These are phyloP conservation scores for Eleusine indica DNA, from an alignment of 176 grass and related monocot genomes.

Conservation along the genomic window DNA sequence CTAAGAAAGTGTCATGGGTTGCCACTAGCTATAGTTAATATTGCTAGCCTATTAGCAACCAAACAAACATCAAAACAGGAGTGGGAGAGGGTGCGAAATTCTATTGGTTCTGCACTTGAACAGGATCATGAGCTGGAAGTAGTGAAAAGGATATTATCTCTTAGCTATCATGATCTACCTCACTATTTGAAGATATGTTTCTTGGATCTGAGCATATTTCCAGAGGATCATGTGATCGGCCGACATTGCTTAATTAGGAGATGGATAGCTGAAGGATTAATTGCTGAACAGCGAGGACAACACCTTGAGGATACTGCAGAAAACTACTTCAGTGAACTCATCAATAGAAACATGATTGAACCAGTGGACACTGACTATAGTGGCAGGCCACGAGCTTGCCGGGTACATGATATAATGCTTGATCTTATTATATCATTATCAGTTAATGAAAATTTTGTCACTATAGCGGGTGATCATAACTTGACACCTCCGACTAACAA, in stretches of 20 bases:
- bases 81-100: conserved; percentile 21
- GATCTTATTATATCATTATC: conserved; percentile 39
- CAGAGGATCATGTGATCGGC: conserved; percentile 26
- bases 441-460: conserved; percentile 39
- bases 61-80: conserved; percentile 3
- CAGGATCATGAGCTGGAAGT: conserved; percentile 26
- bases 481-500: conserved; percentile 18
- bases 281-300: not conserved
- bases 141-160: conserved; percentile 31
- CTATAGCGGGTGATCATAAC: conserved; percentile 7
- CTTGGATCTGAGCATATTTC: conserved; percentile 31
- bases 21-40: conserved; percentile 43
- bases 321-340: conserved; percentile 34
- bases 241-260: conserved; percentile 9
- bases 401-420: conserved; percentile 45
- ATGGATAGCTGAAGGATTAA: conserved; percentile 44
- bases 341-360: conserved; percentile 41
- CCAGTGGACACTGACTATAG: not conserved
- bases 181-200: conserved; percentile 43
- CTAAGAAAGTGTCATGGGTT: conserved; percentile 39
- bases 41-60: conserved; percentile 31
- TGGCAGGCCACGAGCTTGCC: conserved; percentile 7
- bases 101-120: not conserved
- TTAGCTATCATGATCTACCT: conserved; percentile 40
- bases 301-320: conserved; percentile 19